phyloP scores from a whole-genome alignment of 768 basidiomycete genomes.

The Chlorophyllum brunneum region DNA sequence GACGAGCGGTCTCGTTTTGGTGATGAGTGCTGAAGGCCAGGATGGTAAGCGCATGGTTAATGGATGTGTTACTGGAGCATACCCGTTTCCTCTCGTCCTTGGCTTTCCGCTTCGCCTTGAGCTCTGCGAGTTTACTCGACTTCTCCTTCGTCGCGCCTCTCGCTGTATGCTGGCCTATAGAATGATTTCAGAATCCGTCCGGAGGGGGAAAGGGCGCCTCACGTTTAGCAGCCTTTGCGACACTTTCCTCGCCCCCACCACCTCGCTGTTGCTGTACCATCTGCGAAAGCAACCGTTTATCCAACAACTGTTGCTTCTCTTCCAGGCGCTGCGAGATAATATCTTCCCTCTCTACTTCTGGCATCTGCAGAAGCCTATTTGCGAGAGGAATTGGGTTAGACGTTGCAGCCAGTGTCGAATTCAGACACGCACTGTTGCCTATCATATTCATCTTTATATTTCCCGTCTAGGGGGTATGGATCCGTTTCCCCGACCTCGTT shows the following conservation, averaged over 20 bases:
- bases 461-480: conserved; percentile 88
- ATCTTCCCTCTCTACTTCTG: conserved; percentile 87
- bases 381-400: neutral
- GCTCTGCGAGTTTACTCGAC: conserved; percentile 71
- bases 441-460: conserved; percentile 84
- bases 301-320: conserved; percentile 71
- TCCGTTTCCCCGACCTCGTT: conserved; percentile 62
- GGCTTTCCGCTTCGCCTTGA: conserved; percentile 83
- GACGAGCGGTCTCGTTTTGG: conserved; percentile 69
- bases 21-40: conserved; percentile 36
- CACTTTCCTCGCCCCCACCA: conserved; percentile 48
- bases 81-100: conserved; percentile 88
- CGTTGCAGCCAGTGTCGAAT: neutral
- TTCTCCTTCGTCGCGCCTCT: conserved; percentile 81
- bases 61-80: conserved; percentile 20
- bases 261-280: conserved; percentile 67
- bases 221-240: conserved; percentile 79
- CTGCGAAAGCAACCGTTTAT: conserved; percentile 67
- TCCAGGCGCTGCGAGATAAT: conserved; percentile 79
- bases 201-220: conserved; percentile 21
- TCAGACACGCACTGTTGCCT: conserved; percentile 61
- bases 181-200: conserved; percentile 12
- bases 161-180: conserved; percentile 65
- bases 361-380: conserved; percentile 68
- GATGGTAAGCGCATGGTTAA: conserved; percentile 13